Base-by-base conservation (phyloP, 345 rosid species). In the Eucalyptus viminalis region DNA sequence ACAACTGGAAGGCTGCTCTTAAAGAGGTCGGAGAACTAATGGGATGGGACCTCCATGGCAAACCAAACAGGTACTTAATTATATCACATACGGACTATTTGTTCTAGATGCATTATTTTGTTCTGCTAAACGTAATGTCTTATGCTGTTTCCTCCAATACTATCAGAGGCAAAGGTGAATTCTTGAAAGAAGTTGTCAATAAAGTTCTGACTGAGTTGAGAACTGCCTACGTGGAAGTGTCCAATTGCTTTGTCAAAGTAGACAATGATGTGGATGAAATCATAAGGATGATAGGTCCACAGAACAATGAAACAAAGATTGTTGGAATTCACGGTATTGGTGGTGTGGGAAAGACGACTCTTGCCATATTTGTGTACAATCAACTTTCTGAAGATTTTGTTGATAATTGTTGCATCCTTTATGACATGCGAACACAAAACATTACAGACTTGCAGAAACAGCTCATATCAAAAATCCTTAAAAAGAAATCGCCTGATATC, bases 401-500 rank as follows among this genome's bases (percentile, higher is more conserved):
- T 6, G 0, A 50, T n/a, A n/a, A n/a, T 51, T 16, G 1, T 51
- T 51, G 54, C 54, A 0, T 51, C 54, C 54, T 51, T 51, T 51
- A 0, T 2, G 3, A 51, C 54, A 31, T 67, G 0, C 22, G 43
- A 67, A 4, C 31, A 1, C 0, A 16, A 1, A 51, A 51, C 0
- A 51, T 51, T 51, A 51, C 19, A 1, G 0, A 0, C 7, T 51
- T 16, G 54, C 54, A 51, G 21, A 51, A 51, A 0, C 54, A 51
- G 1, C 21, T 51, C 19, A 0, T 51, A 51, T 51, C 0, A 1
- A 0, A 16, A 0, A 51, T 51, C 54, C 21, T 16, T 16, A 16
- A 16, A 3, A 16, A 0, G 21, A 16, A 51, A 51, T 16, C 0
- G 1, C 8, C 0, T 1, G 21, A 6, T 2, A 51, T 51, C 54